Evolutionary conservation across 495 filamentous ascomycete genomes (phyloP).

Genomic region (Lophiotrema nucula): DNA sequence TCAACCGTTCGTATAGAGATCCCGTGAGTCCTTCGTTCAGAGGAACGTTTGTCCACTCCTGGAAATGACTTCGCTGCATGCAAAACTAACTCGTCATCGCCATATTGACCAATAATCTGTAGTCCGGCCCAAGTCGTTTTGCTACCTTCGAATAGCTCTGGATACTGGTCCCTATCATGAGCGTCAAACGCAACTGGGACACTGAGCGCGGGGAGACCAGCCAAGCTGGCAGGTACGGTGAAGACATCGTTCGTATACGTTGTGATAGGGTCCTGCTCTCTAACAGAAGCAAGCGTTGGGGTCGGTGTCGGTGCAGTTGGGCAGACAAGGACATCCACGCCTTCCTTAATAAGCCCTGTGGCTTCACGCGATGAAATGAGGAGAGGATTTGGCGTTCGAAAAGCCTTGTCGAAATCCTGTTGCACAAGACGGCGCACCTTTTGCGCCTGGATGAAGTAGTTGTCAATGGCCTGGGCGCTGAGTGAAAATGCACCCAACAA

Average conservation of each 20-base stretch:
- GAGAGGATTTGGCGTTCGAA: constrained; percentile 66
- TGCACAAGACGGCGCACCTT: constrained; percentile 79
- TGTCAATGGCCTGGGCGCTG: constrained; percentile 86
- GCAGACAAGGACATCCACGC: constrained; percentile 82
- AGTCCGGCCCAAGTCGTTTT: constrained; percentile 57
- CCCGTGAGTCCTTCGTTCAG: too few relatives aligned
- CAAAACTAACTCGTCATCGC: constrained; percentile 71
- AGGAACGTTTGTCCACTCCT: too few relatives aligned
- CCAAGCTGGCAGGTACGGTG: constrained; percentile 91
- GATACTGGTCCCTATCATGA: constrained; percentile 25
- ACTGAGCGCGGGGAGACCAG: constrained; percentile 85
- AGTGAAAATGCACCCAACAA: constrained; percentile 87
- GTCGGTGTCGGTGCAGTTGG: constrained; percentile 81
- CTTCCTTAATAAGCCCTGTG: constrained; percentile 48
- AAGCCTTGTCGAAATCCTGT: constrained; percentile 78
- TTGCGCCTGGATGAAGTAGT: constrained; percentile 95
- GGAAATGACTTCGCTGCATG: constrained; percentile 55
- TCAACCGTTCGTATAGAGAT: too few relatives aligned
- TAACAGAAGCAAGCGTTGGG: constrained; percentile 56
- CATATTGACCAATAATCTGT: constrained; percentile 89
- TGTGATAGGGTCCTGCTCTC: constrained; percentile 48
- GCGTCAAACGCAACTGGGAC: constrained; percentile 58
- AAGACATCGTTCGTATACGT: constrained; percentile 91
- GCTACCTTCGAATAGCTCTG: constrained; percentile 31
- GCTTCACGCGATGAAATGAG: constrained; percentile 37